Evolutionary conservation across 169 alveolate genomes (phyloP), one percentile per base, ranked within the genome.

Genomic region (Theileria equi): DNA sequence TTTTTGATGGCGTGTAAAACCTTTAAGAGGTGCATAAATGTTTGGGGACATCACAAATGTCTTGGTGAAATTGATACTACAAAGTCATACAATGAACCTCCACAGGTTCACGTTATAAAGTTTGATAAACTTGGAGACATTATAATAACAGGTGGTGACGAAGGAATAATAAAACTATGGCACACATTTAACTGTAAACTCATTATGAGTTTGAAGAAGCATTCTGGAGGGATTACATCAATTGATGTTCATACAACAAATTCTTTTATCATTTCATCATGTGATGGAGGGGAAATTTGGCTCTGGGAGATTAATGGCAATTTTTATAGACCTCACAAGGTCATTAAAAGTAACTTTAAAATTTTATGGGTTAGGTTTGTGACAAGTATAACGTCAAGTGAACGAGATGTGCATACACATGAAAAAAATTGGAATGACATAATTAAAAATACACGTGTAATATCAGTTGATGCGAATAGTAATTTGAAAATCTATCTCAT

Each of bases 131-230:
- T 88, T 23, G 94, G 94, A 29, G 65, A 66, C n/a, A 89, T 67
- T n/a, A 13, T 89, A n/a, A 64, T 89, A 31, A 82, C 92, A 8
- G 94, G 91, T 2, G 94, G 94, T 10, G 88, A 78, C 31, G 92
- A 89, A 63, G 92, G 92, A 25, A 57, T 89, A 10, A 57, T 89
- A 11, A 85, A 88, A 66, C 81, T 82, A 17, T 89, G 91, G 92
- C 83, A 85, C 38, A 64, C 82, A 34, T 35, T 31, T 50, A 80
- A 85, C 36, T 88, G 92, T 29, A 88, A 86, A 31, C 88, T 74
- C 31, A 57, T 89, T 13, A 47, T 64, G 44, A 73, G 90, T 35
- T 60, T 89, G 35, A 53, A 82, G 34, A 62, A 55, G 66, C 92
- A 89, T 67, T 63, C 89, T 19, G 94, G 92, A 11, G 92, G 83